Percentiles rank a stretch among this genome's conserved stretches.
These are phyloP conservation scores for Clathrospora elynae DNA, from an alignment of 2,329 filamentous ascomycete genomes.

Conservation along the genomic window DNA sequence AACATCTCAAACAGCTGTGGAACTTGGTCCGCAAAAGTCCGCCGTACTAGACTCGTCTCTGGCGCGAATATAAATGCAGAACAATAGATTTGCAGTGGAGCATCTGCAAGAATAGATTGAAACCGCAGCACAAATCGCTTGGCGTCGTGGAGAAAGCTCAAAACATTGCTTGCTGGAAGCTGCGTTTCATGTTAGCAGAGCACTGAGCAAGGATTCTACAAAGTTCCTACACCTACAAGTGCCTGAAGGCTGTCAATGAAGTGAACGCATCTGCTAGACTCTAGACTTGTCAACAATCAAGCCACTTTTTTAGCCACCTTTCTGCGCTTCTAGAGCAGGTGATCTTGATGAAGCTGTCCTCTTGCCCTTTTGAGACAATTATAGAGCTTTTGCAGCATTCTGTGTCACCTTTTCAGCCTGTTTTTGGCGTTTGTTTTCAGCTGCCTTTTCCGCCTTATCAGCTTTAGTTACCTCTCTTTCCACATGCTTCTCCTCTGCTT, in stretches of 20 bases:
- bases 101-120: conserved; percentile 32
- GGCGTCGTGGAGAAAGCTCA: conserved; percentile 35
- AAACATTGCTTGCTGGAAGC: conserved; percentile 11
- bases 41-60: conserved; percentile 18
- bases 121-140: conserved; percentile 40
- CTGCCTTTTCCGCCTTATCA: too few species aligned
- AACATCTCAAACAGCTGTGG: conserved; percentile 8
- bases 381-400: too few species aligned
- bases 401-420: too few species aligned
- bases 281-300: conserved; percentile 49
- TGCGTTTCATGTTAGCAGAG: conserved; percentile 12
- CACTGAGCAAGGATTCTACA: conserved; percentile 2
- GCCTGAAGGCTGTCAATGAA: conserved; percentile 17
- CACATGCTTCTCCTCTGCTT: too few species aligned
- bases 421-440: too few species aligned
- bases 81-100: conserved; percentile 47
- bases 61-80: conserved; percentile 47
- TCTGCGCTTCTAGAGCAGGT: conserved; percentile 55
- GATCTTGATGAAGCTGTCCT: conserved; percentile 45
- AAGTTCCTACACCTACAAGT: conserved; percentile 13
- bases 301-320: too few species aligned
- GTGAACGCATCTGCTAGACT: conserved; percentile 28
- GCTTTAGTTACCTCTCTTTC: too few species aligned
- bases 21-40: conserved; percentile 11
- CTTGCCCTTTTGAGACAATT: too few species aligned